A percentile compares a stretch with the other conserved stretches of the same genome.
Evolutionary conservation across 140 eudicot species (phyloP).

Genomic region (Oenanthe javanica): DNA sequence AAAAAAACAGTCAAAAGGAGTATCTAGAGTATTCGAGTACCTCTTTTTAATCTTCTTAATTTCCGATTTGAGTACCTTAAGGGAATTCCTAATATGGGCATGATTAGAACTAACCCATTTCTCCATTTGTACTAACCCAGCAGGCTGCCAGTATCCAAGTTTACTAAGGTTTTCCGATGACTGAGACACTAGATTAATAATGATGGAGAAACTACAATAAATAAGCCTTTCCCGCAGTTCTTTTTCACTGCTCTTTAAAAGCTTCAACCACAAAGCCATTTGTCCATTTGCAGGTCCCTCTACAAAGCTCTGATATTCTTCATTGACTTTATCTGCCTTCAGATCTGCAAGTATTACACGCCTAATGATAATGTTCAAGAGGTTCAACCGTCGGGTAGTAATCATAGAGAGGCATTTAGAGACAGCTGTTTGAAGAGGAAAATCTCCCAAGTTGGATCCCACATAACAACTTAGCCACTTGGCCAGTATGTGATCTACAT

Average conservation of each 20-base stretch:
- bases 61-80: constrained; percentile 45
- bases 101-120: constrained; percentile 48
- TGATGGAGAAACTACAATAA: constrained; percentile 42
- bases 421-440: constrained; percentile 23
- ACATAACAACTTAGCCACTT: constrained; percentile 46
- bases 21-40: constrained; percentile 21
- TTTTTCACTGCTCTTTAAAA: constrained; percentile 50
- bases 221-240: constrained; percentile 68
- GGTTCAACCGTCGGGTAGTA: constrained; percentile 67
- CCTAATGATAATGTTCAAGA: constrained; percentile 56
- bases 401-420: constrained; percentile 31
- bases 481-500: constrained; percentile 38
- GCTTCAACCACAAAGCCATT: constrained; percentile 33
- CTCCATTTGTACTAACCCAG: constrained; percentile 62
- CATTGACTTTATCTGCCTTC: constrained; percentile 18
- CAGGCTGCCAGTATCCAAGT: constrained; percentile 36
- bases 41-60: constrained; percentile 46
- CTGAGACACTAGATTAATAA: constrained; percentile 14
- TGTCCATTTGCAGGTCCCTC: constrained; percentile 24
- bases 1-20: not conserved
- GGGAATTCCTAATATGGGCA: constrained; percentile 20
- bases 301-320: constrained; percentile 18
- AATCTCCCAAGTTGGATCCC: constrained; percentile 27
- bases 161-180: constrained; percentile 17
- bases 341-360: constrained; percentile 34